Conservation (phyloP, 345 rosid genomes). For the Citrus sp. region DNA sequence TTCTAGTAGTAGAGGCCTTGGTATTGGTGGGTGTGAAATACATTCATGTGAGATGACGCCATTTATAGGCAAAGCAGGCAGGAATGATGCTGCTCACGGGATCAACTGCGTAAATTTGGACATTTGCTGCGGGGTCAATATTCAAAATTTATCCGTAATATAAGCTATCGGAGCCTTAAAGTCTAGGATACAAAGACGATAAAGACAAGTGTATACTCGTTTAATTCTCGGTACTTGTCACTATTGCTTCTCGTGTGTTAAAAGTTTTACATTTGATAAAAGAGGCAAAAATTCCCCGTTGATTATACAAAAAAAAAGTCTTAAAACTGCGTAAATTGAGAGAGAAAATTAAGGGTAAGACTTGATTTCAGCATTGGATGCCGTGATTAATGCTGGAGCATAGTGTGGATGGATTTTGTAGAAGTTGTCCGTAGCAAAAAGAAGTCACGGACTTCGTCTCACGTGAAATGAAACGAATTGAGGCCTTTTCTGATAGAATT, state of each 20-base stretch:
- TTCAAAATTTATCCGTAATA: conserved; percentile 12
- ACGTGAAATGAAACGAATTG: conserved; percentile 17
- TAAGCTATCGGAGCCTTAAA: background rate
- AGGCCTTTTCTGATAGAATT: background rate
- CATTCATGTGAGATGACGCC: background rate
- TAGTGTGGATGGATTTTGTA: background rate
- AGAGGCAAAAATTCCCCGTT: background rate
- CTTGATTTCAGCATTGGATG: conserved; percentile 23
- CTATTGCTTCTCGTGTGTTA: conserved; percentile 9
- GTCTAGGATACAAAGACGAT: background rate
- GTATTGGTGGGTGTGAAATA: background rate
- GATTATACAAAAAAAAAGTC: conserved; percentile 6
- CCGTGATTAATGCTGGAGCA: conserved; percentile 35
- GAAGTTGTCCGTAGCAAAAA: conserved; percentile 18
- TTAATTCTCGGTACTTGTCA: background rate
- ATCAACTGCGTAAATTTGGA: conserved; percentile 47
- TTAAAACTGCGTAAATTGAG: conserved; percentile 21
- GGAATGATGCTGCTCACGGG: conserved; percentile 48
- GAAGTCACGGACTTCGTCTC: conserved; percentile 36
- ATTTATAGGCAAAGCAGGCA: conserved; percentile 27
- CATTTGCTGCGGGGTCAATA: conserved; percentile 22
- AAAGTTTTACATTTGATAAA: background rate
- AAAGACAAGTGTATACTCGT: background rate
- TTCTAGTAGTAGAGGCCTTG: background rate
- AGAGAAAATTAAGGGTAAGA: background rate